A percentile compares a stretch with the other conserved stretches of the same genome.
These are phyloP conservation scores for Coemansia sp. DNA, from an alignment of 192 early-diverging fungal species.

Conservation along the genomic window DNA sequence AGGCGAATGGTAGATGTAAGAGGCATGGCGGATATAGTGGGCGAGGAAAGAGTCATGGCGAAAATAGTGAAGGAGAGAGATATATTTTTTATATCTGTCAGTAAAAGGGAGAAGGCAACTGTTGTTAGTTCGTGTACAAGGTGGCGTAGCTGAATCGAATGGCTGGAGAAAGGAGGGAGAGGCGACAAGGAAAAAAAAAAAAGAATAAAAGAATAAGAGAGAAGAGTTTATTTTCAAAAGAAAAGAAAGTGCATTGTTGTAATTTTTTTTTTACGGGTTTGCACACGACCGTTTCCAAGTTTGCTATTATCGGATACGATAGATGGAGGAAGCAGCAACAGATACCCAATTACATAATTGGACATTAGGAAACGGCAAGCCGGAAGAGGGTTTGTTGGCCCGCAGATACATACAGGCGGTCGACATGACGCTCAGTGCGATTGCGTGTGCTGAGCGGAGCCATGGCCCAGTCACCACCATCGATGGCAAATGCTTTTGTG, in stretches of 20 bases:
- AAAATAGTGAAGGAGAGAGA: background rate
- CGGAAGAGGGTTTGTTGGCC: slow-evolving; percentile 34
- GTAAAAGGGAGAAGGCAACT: background rate
- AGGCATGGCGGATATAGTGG: slow-evolving; percentile 1
- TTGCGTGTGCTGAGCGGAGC: slow-evolving; percentile 12
- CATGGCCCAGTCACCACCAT: slow-evolving; percentile 42
- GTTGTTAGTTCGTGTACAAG: background rate
- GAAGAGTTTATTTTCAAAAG: background rate
- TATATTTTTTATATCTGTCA: too few species aligned
- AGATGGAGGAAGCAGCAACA: background rate
- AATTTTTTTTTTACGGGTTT: background rate
- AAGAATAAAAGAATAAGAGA: background rate
- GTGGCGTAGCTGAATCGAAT: slow-evolving; percentile 2
- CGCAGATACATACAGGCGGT: slow-evolving; percentile 7
- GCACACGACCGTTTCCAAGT: background rate
- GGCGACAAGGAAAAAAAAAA: background rate
- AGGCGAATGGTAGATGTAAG: background rate
- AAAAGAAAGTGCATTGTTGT: background rate
- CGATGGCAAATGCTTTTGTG: background rate
- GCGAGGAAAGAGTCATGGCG: background rate
- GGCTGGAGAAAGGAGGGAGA: background rate
- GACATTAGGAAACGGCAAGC: background rate
- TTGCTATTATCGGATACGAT: background rate
- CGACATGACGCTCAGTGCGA: background rate
- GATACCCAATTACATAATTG: background rate